These are phyloP conservation scores for Paramecium sexaurelia DNA, from an alignment of 73 alveolate species.

Conservation along the genomic window DNA sequence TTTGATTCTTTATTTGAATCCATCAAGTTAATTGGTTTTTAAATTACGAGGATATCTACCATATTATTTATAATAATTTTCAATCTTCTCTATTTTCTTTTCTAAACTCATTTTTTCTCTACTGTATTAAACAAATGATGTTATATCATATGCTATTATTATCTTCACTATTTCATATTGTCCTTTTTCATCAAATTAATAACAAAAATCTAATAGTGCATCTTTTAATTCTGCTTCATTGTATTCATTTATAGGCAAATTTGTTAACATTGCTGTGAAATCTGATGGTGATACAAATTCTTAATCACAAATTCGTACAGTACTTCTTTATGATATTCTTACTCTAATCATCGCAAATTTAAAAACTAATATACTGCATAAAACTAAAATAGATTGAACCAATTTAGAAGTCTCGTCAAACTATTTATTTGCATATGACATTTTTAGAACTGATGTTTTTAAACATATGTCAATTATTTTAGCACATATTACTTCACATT, in stretches of 20 bases:
- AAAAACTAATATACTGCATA: background rate
- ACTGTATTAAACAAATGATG: background rate
- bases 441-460: background rate
- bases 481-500: background rate
- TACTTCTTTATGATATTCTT: background rate
- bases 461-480: background rate
- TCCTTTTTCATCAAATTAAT: background rate
- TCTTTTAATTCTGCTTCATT: constrained; percentile 48
- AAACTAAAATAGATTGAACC: background rate
- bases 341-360: background rate
- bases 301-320: background rate
- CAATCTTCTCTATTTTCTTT: background rate
- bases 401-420: constrained; percentile 11
- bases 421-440: background rate
- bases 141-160: constrained; percentile 19
- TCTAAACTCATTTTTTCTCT: background rate
- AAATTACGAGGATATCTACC: background rate
- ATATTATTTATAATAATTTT: background rate
- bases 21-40: background rate
- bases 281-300: constrained; percentile 43
- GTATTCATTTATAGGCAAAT: background rate
- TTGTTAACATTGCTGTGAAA: constrained; percentile 21
- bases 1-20: background rate
- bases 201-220: background rate
- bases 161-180: background rate